Conservation (phyloP, 2,329 filamentous ascomycete species). For the Colletotrichum liaoningense region DNA sequence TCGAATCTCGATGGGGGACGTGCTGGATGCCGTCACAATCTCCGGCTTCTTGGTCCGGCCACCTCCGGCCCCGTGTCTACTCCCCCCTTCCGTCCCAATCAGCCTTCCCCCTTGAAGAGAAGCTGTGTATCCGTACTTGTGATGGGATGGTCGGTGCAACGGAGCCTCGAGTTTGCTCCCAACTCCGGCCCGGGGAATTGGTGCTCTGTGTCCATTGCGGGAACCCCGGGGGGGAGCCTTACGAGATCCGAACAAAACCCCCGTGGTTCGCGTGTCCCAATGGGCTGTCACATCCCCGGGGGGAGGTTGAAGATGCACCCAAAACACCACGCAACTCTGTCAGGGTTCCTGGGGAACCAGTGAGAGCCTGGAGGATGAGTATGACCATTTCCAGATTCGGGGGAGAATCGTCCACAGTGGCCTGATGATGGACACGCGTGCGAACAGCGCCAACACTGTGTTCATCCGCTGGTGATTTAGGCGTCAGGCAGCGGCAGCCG, state of each 20-base stretch:
- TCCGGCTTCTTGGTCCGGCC: conserved; percentile 26
- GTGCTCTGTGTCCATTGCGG: background rate
- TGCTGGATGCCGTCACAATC: conserved; percentile 26
- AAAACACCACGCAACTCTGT: background rate
- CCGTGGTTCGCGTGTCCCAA: background rate
- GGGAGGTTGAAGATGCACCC: conserved; percentile 2
- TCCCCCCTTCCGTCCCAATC: background rate
- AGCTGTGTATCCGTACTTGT: conserved; percentile 1
- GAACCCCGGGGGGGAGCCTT: background rate
- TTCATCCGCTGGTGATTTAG: fast-evolving
- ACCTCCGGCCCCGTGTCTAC: conserved; percentile 26
- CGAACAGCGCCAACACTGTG: background rate
- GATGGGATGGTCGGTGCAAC: conserved; percentile 12
- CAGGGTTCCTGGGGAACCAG: conserved; percentile 23
- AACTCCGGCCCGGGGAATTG: conserved; percentile 9
- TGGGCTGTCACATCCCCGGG: conserved; percentile 4
- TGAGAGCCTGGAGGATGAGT: conserved; percentile 23
- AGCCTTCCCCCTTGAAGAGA: background rate
- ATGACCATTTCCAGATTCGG: conserved; percentile 26
- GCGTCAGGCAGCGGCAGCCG: fast-evolving
- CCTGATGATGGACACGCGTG: conserved; percentile 21
- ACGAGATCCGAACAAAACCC: background rate
- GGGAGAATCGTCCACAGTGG: conserved; percentile 28
- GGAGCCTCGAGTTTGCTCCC: conserved; percentile 13
- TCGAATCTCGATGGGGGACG: background rate